Conservation (phyloP, 202 grass and related monocot genomes). For the Hordeum pubiflorum region DNA sequence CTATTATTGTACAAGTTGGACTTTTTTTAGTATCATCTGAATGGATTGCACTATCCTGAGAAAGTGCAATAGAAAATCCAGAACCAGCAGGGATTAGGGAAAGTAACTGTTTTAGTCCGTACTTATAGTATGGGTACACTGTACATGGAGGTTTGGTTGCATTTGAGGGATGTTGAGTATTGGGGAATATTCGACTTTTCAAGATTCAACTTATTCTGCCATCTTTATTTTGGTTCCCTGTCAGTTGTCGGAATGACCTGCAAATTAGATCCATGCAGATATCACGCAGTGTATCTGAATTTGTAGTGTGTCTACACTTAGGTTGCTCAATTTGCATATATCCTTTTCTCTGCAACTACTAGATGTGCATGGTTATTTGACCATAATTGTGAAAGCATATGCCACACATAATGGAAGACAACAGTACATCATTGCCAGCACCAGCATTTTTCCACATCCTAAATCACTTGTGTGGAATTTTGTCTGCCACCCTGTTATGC, state of each 20-base stretch:
- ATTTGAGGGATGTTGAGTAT: background rate
- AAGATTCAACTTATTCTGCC: background rate
- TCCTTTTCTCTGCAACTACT: background rate
- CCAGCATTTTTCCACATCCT: background rate
- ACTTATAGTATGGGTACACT: background rate
- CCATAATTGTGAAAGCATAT: conserved; percentile 1
- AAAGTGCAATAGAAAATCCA: background rate
- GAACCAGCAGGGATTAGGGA: background rate
- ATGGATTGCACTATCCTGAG: background rate
- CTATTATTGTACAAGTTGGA: background rate
- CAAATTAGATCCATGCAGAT: background rate
- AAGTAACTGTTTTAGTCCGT: background rate
- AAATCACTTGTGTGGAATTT: background rate
- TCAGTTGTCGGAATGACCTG: background rate
- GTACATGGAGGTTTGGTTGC: background rate
- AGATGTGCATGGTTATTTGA: background rate
- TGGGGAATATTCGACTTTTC: background rate
- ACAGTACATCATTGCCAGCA: background rate
- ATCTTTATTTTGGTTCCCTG: background rate
- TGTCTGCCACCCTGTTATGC: conserved; percentile 23
- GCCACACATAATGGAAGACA: background rate
- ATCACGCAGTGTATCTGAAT: background rate
- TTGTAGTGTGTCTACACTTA: background rate
- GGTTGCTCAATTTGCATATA: background rate
- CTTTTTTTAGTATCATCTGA: background rate